phyloP scores from a whole-genome alignment of 2,329 filamentous ascomycete species.

The Penicillium italicum region DNA sequence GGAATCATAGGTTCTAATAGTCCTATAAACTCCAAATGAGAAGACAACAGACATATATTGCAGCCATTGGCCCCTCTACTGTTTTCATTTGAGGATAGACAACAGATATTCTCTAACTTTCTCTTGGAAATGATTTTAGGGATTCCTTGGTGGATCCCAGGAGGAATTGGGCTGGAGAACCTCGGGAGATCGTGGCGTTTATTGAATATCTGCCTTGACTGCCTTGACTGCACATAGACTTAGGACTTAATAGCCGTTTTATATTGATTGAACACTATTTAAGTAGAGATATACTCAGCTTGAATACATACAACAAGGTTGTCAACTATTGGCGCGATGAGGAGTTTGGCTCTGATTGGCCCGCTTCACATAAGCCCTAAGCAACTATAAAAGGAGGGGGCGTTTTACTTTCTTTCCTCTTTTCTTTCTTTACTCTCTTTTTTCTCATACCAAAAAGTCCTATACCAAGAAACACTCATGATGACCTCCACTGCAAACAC shows the following conservation, averaged over 20 bases:
- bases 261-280: not conserved
- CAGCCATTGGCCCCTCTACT: not conserved
- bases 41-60: not conserved
- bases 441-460: not conserved
- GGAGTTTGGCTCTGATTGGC: not conserved
- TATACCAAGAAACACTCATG: not conserved
- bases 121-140: not conserved
- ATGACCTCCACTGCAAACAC: slow-evolving; percentile 11
- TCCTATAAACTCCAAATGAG: not conserved
- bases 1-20: not conserved
- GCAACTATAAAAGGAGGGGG: not conserved
- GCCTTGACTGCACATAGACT: not conserved
- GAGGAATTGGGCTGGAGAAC: not conserved
- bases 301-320: not conserved
- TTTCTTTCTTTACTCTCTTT: not conserved
- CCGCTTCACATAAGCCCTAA: not conserved
- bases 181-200: not conserved
- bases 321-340: not conserved
- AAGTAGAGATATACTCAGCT: not conserved
- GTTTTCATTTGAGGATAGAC: not conserved
- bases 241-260: not conserved
- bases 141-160: not conserved
- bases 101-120: not conserved
- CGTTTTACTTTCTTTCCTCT: not conserved
- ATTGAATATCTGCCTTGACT: not conserved